Base-by-base conservation (phyloP, 768 basidiomycete genomes). In the Boletus tomentosulus region DNA sequence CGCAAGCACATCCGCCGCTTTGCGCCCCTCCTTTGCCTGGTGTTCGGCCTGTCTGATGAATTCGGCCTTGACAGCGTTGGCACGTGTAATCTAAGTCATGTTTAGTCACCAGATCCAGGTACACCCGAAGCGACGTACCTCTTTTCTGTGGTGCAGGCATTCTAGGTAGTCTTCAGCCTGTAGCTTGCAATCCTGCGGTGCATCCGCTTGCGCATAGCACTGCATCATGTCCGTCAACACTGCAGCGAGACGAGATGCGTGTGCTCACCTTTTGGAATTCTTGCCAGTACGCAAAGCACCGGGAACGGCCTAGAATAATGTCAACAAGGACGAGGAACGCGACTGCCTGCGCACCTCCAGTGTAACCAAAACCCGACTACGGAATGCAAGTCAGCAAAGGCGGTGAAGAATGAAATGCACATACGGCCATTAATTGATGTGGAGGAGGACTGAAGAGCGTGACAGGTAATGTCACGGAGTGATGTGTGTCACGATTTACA, bases 241-340 rank as follows among this genome's bases (percentile, higher is more conserved):
- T 27, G 59, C 49, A 46, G 24, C 38, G 30, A 33, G 42, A 15
- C 25, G 2, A 45, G 35, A 11, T n/a, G 25, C 2, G 3, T 19
- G 16, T 4, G 44, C 54, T 50, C 50, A 86, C 88, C 66, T 85
- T 87, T 60, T 84, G 78, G 73, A 91, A 89, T 70, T 94, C 90
- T 65, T 94, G 92, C 92, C 93, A 96, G 74, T 87, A 91, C 12
- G 83, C 77, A 71, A 94, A 94, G 73, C 94, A 97, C 64, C 90
- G 81, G 57, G 89, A 83, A 59, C 83, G 84, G 62, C 91, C 92
- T 93, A 57, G 42, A 34, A 46, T 42, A 28, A 27, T 54, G 55
- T 57, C 41, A 58, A 37, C 49, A 34, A 11, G 28, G n/a, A n/a
- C 30, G 44, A 25, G 2, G 2, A 19, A 22, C 9, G 4, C 16